Conservation (phyloP, 768 basidiomycete species). For the Porphyrellus cyaneotinctus region DNA sequence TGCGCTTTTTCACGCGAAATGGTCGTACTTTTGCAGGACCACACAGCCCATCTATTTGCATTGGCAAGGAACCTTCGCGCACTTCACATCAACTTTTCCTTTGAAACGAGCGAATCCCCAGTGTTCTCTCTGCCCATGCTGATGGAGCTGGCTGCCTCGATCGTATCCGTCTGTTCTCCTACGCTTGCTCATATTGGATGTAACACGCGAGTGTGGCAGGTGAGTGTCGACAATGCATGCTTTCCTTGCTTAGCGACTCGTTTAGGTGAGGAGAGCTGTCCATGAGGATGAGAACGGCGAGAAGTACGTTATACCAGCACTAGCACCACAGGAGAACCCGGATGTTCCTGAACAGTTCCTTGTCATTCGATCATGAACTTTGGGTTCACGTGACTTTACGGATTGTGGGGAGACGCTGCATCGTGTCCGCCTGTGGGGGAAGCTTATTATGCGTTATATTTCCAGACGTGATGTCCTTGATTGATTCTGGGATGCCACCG, state of each 20-base stretch:
- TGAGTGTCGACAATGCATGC: constrained; percentile 21
- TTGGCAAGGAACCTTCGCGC: constrained; percentile 45
- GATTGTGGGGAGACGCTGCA: not conserved
- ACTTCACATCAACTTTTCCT: constrained; percentile 58
- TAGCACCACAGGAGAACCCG: constrained; percentile 56
- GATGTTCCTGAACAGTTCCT: constrained; percentile 72
- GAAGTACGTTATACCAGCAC: constrained; percentile 33
- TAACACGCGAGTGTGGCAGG: constrained; percentile 69
- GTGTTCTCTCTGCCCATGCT: constrained; percentile 15
- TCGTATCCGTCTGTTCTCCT: constrained; percentile 48
- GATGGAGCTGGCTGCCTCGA: constrained; percentile 37
- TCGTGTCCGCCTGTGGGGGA: not conserved
- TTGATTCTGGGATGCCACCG: not conserved
- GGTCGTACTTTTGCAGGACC: constrained; percentile 12
- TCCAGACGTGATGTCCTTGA: not conserved
- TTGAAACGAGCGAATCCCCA: constrained; percentile 16
- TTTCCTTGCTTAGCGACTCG: not conserved
- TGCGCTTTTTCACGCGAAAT: not conserved
- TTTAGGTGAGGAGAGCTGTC: constrained; percentile 46
- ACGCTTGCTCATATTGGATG: constrained; percentile 62
- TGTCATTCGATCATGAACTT: constrained; percentile 45
- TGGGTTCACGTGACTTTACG: not conserved
- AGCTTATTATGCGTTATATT: not conserved
- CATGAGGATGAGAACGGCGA: constrained; percentile 36
- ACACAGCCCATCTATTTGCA: constrained; percentile 34